phyloP scores from a whole-genome alignment of 2,329 filamentous ascomycete genomes.

The Herpomyces periplanetae region DNA sequence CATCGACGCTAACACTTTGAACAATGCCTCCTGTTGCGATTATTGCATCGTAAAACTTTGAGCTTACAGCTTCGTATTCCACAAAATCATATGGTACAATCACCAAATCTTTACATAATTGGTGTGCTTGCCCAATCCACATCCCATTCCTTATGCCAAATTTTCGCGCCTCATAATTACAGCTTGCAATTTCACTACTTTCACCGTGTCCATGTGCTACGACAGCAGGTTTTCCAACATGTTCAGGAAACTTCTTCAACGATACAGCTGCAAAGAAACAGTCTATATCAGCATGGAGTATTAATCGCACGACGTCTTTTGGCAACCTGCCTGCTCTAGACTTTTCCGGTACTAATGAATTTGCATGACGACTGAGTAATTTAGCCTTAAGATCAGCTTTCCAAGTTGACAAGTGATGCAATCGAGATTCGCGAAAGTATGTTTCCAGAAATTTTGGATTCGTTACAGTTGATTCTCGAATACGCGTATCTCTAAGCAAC shows the following conservation, averaged over 20 bases:
- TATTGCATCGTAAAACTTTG: conserved; percentile 50
- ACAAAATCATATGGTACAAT: conserved; percentile 84
- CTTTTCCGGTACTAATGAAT: conserved; percentile 34
- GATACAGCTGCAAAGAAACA: conserved; percentile 93
- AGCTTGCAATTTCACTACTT: conserved; percentile 81
- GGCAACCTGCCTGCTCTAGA: conserved; percentile 14
- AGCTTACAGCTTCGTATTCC: conserved; percentile 66
- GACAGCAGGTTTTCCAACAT: conserved; percentile 35
- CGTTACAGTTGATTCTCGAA: conserved; percentile 56
- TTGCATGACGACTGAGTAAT: too few species aligned
- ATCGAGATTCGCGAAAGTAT: conserved; percentile 67
- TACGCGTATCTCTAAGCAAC: conserved; percentile 40
- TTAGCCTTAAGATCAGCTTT: conserved; percentile 71
- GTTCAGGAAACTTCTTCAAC: conserved; percentile 31
- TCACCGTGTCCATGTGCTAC: conserved; percentile 55
- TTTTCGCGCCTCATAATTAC: conserved; percentile 59
- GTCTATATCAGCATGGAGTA: conserved; percentile 90
- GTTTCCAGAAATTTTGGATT: conserved; percentile 80
- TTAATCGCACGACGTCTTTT: conserved; percentile 28
- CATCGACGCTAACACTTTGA: conserved; percentile 87
- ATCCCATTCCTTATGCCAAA: conserved; percentile 86
- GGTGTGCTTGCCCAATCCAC: conserved; percentile 82
- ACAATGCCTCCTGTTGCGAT: conserved; percentile 39
- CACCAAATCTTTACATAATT: conserved; percentile 47
- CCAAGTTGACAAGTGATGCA: conserved; percentile 86